Evolutionary conservation across 2,329 filamentous ascomycete species (phyloP), one percentile per base, ranked within the genome.

Genomic region (Penicillium corylophilum): DNA sequence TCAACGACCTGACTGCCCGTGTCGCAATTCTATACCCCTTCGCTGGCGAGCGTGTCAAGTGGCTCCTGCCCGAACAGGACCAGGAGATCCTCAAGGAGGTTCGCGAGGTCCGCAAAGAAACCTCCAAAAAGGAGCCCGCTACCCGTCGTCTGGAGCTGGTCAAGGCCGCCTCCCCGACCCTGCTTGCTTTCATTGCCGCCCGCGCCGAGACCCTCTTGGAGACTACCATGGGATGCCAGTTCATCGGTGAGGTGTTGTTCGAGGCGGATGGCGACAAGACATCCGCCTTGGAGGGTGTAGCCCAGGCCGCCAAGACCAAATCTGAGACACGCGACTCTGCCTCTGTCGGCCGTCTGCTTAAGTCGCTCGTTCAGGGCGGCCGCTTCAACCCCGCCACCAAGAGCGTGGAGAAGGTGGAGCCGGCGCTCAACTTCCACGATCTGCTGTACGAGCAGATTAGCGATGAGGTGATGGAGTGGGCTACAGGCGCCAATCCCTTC

Each of bases 121-220:
- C 92, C 2, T 95, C 90, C 58, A 99, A 97, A 77, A 99, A 99
- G 74, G 90, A 96, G 51, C 80, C 90, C 0, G 85, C 87, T 48
- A 74, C 82, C 20, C 84, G 94, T 53, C 84, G 88, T 51, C 80
- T 83, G 61, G 94, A 96, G 70, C 78, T 99, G 38, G 77, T 90
- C 20, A 83, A 85, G 53, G 81, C 85, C 10, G 76, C 95, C 24
- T 91, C 90, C 1, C 85, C 89, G 2, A 82, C 85, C 26, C 77
- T 97, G 2, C 79, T 99, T 26, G 81, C 85, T 39, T 83, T 89
- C 35, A 87, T 97, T 53, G 80, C 83, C 1, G 77, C 83, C 1
- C 82, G 86, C 22, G 83, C 91, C 1, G 74, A 78, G 2, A 82
- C 87, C 33, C 80, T 99, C 18, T 81, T 88, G 2, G 77, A 84